phyloP scores from a whole-genome alignment of 352 stramenopile species.

The Aphanomyces cochlioides region DNA sequence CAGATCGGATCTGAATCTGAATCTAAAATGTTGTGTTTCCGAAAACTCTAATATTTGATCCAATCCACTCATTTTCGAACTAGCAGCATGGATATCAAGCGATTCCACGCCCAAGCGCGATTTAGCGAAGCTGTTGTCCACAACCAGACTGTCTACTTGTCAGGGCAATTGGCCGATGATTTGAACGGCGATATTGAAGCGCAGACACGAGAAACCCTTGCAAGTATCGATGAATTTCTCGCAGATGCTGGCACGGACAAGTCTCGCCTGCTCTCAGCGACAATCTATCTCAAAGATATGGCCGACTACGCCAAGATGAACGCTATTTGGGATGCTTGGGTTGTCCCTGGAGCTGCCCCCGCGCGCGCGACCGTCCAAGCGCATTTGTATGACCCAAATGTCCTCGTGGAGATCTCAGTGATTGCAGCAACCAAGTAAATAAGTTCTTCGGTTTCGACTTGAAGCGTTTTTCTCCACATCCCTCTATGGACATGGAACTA shows the following conservation, averaged over 20 bases:
- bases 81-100: conserved; percentile 11
- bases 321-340: conserved; percentile 28
- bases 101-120: conserved; percentile 20
- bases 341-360: conserved; percentile 18
- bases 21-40: no score
- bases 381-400: conserved; percentile 17
- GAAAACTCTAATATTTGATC: no score
- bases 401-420: conserved; percentile 28
- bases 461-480: neutral
- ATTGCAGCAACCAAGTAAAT: conserved; percentile 10
- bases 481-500: neutral
- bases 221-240: conserved; percentile 27
- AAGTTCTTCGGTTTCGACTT: neutral
- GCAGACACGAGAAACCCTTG: conserved; percentile 19
- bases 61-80: conserved; percentile 11
- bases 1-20: no score
- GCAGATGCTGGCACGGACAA: conserved; percentile 28
- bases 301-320: conserved; percentile 29
- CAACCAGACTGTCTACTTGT: conserved; percentile 29
- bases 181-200: conserved; percentile 17
- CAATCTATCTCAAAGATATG: conserved; percentile 31
- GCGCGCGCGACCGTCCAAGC: conserved; percentile 26
- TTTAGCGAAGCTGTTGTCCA: conserved; percentile 28
- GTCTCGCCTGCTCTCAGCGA: conserved; percentile 15
- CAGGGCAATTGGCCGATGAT: conserved; percentile 27